A percentile compares a stretch with the other conserved stretches of the same genome.
Evolutionary conservation across 371 early-diverging fungal species (phyloP).

Genomic region (Saksenaea oblongispora): DNA sequence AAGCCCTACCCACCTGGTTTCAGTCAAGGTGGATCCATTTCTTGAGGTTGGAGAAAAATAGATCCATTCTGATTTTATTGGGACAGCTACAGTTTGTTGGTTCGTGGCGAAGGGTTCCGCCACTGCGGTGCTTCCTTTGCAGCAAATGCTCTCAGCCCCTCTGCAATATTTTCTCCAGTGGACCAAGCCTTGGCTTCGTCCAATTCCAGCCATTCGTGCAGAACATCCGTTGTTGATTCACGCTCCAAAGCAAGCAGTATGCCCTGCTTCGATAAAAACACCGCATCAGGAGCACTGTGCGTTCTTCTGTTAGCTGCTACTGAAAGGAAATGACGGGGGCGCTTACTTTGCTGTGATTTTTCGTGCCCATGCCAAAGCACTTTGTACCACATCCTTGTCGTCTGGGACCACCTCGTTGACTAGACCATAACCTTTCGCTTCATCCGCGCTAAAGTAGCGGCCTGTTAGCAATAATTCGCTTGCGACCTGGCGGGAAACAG

Average conservation of each 20-base stretch:
- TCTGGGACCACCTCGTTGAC: conserved; percentile 47
- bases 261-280: conserved; percentile 46
- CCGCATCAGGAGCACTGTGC: conserved; percentile 47
- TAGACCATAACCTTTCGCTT: conserved; percentile 46
- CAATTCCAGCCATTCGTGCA: conserved; percentile 34
- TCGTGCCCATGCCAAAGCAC: conserved; percentile 38
- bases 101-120: conserved; percentile 32
- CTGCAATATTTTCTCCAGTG: conserved; percentile 37
- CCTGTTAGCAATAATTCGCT: conserved; percentile 51
- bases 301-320: neutral
- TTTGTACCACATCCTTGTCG: conserved; percentile 33
- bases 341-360: conserved; percentile 43
- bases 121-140: conserved; percentile 38
- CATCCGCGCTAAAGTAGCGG: conserved; percentile 41
- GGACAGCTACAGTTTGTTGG: conserved; percentile 30
- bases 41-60: too few species aligned
- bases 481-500: conserved; percentile 47
- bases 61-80: neutral
- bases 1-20: too few species aligned
- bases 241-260: conserved; percentile 41
- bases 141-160: conserved; percentile 45
- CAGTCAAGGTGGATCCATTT: too few species aligned
- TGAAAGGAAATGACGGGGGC: neutral
- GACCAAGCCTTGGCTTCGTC: conserved; percentile 42
- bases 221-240: conserved; percentile 37